These are phyloP conservation scores for Hypocreales sp. DNA, from an alignment of 2,329 filamentous ascomycete species.

Conservation along the genomic window DNA sequence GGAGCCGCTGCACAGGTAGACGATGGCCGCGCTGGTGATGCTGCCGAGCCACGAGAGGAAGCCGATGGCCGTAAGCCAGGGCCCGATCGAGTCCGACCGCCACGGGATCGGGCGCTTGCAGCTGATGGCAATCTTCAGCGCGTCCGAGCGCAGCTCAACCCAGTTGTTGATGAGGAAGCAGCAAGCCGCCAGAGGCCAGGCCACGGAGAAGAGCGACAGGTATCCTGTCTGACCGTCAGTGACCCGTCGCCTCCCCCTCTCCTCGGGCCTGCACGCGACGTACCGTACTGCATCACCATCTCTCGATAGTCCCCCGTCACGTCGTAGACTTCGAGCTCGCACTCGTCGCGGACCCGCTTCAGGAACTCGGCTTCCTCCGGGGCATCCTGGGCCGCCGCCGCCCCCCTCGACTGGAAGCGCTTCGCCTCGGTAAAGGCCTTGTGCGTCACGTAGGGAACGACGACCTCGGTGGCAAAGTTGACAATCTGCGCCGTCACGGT, in stretches of 20 bases:
- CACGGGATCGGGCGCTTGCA: conserved; percentile 81
- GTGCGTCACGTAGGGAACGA: conserved; percentile 75
- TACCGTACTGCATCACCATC: conserved; percentile 72
- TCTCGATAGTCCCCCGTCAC: conserved; percentile 84
- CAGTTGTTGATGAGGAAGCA: conserved; percentile 93
- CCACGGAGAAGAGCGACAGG: conserved; percentile 75
- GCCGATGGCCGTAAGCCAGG: conserved; percentile 72
- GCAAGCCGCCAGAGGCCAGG: conserved; percentile 85
- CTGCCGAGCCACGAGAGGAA: conserved; percentile 93
- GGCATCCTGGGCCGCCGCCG: conserved; percentile 41
- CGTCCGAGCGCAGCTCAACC: conserved; percentile 85
- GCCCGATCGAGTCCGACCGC: conserved; percentile 85
- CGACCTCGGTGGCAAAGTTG: conserved; percentile 68
- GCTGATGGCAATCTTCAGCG: conserved; percentile 82
- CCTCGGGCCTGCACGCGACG: conserved; percentile 7
- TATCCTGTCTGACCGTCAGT: conserved; percentile 46
- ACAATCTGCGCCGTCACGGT: conserved; percentile 89
- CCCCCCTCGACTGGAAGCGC: conserved; percentile 48
- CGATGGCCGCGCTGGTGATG: conserved; percentile 71
- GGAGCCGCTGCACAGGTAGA: conserved; percentile 72
- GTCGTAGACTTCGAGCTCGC: conserved; percentile 70
- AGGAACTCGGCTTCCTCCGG: conserved; percentile 72
- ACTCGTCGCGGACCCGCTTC: conserved; percentile 65
- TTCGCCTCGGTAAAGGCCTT: conserved; percentile 66
- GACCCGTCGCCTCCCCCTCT: conserved; percentile 4